Evolutionary conservation across 306 rosid species (phyloP).

Genomic region (Morella rubra): DNA sequence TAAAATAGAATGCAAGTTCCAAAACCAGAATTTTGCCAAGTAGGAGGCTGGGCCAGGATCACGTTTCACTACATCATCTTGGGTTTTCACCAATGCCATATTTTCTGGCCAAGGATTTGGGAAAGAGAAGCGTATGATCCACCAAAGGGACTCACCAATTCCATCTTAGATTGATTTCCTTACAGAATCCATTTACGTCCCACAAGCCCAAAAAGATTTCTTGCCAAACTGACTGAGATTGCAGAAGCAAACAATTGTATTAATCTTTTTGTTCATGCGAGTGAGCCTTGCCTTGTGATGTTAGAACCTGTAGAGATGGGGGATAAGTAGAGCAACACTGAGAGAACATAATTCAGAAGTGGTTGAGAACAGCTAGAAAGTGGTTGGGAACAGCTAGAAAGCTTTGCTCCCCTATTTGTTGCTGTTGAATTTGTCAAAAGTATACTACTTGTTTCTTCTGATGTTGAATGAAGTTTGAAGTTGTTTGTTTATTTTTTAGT

Average conservation of each 20-base stretch:
- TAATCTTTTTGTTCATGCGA: too few species aligned
- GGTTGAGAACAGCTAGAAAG: slow-evolving; percentile 49
- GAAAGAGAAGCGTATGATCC: too few species aligned
- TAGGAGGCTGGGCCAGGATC: background rate
- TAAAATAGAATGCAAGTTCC: background rate
- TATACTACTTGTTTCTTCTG: slow-evolving; percentile 30
- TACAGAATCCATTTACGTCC: too few species aligned
- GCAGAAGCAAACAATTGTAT: too few species aligned
- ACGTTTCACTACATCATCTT: background rate
- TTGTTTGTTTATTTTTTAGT: background rate
- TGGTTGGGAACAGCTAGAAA: slow-evolving; percentile 50
- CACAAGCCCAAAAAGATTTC: too few species aligned
- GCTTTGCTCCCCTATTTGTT: slow-evolving; percentile 4
- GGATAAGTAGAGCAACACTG: slow-evolving; percentile 24
- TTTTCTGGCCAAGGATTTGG: too few species aligned
- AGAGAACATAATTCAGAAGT: slow-evolving; percentile 43
- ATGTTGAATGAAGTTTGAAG: slow-evolving; percentile 29
- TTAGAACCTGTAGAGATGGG: background rate
- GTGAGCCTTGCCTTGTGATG: too few species aligned
- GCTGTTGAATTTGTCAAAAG: slow-evolving; percentile 34
- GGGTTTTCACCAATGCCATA: background rate
- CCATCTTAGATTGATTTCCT: too few species aligned
- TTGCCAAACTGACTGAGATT: too few species aligned
- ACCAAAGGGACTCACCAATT: too few species aligned
- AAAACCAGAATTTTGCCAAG: background rate